Conservation (phyloP, 768 basidiomycete species). For the Leccinum subgranulosum region DNA sequence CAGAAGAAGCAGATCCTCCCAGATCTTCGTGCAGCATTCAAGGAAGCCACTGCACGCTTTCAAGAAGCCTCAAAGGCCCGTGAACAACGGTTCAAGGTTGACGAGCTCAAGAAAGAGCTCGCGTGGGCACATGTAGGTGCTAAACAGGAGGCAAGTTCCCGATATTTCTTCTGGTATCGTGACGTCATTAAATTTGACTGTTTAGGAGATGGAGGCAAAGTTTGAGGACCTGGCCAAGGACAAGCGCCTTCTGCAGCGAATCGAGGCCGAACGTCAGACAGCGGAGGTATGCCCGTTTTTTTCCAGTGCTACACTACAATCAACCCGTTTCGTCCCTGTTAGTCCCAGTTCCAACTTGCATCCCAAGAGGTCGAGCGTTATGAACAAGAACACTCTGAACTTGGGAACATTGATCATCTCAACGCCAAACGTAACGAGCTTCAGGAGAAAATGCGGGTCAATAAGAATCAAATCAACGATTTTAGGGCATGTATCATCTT, state of each 20-base stretch:
- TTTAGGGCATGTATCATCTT: conserved; percentile 39
- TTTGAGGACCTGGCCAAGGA: conserved; percentile 40
- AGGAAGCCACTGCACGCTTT: conserved; percentile 56
- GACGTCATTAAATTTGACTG: neutral
- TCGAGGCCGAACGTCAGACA: conserved; percentile 36
- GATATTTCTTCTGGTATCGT: neutral
- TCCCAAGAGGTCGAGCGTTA: conserved; percentile 34
- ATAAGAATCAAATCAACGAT: conserved; percentile 41
- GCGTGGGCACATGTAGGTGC: conserved; percentile 83
- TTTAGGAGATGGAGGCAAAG: conserved; percentile 44
- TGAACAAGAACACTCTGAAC: conserved; percentile 38
- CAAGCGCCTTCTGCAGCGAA: conserved; percentile 37
- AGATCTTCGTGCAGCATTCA: conserved; percentile 60
- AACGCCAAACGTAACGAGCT: conserved; percentile 34
- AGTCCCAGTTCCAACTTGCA: conserved; percentile 35
- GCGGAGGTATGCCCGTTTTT: conserved; percentile 34
- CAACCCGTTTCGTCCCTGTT: neutral
- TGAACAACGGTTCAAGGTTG: conserved; percentile 63
- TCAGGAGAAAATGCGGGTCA: conserved; percentile 41
- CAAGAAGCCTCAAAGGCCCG: conserved; percentile 74
- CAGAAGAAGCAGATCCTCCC: conserved; percentile 78
- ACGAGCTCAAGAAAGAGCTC: conserved; percentile 73
- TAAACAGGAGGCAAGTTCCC: conserved; percentile 57
- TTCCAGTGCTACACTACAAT: neutral
- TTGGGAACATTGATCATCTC: conserved; percentile 51